Percentiles rank a stretch among this genome's conserved stretches.
These are phyloP conservation scores for Pueraria montana DNA, from an alignment of 306 rosid genomes.

Conservation along the genomic window DNA sequence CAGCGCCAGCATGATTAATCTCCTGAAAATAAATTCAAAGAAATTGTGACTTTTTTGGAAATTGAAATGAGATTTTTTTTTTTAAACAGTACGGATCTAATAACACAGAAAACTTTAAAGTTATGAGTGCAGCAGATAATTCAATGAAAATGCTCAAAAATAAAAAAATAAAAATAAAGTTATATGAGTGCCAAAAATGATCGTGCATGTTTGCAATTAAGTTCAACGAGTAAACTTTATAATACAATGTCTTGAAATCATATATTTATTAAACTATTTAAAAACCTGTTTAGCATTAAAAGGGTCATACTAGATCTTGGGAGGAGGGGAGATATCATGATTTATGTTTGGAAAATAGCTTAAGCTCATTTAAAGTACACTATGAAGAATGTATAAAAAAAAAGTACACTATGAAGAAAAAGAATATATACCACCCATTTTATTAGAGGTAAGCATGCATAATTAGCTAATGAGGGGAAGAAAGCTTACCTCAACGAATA, in stretches of 20 bases:
- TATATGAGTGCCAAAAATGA: not conserved
- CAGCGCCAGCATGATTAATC: conserved; percentile 56
- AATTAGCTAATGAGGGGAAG: not conserved
- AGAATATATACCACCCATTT: not conserved
- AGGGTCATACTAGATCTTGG: not conserved
- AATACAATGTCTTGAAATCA: not conserved
- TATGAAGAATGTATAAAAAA: not conserved
- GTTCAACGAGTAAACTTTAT: not conserved
- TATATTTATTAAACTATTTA: not conserved
- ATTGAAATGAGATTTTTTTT: not conserved
- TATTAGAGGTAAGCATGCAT: not conserved
- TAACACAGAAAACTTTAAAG: not conserved
- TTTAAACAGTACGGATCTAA: no score
- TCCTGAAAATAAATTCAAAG: conserved; percentile 34
- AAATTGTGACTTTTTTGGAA: not conserved
- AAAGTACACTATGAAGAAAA: not conserved
- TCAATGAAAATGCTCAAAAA: no score
- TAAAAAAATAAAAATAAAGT: no score
- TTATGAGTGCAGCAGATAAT: not conserved
- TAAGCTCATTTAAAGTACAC: not conserved
- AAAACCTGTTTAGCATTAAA: conserved; percentile 5
- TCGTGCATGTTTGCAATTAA: not conserved
- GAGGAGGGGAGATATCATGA: not conserved
- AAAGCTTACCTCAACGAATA: conserved; percentile 7
- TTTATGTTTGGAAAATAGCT: not conserved